Conservation (phyloP, 371 early-diverging fungal species). For the Lichtheimia ramosa region DNA sequence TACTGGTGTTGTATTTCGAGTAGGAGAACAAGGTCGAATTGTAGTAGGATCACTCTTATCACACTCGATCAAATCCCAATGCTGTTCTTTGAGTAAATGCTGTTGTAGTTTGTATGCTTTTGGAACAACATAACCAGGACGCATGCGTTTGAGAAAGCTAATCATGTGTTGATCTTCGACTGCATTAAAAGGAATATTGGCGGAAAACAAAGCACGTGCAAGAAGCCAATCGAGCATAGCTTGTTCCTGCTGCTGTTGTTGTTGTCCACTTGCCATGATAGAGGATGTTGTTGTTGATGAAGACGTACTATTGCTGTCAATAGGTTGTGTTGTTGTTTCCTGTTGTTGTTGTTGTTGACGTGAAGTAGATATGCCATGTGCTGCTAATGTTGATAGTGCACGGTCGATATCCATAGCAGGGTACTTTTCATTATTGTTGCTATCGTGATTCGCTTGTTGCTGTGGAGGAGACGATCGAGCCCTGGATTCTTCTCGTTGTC, state of each 20-base stretch:
- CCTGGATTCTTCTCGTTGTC: slow-evolving; percentile 15
- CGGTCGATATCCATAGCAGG: slow-evolving; percentile 9
- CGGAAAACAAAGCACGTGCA: slow-evolving; percentile 41
- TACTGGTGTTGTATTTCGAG: no score
- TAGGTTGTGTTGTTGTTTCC: slow-evolving; percentile 1
- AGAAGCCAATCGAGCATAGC: slow-evolving; percentile 28
- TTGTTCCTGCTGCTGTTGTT: background rate
- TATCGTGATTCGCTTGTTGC: background rate
- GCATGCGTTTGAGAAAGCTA: slow-evolving; percentile 31
- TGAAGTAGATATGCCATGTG: background rate
- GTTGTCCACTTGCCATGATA: background rate
- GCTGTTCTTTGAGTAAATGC: slow-evolving; percentile 37
- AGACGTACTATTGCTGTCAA: background rate
- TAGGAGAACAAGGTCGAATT: no score
- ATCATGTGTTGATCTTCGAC: slow-evolving; percentile 34
- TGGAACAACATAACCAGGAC: slow-evolving; percentile 33
- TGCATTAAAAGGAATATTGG: slow-evolving; percentile 27
- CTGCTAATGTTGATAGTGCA: slow-evolving; percentile 5
- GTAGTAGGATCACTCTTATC: background rate
- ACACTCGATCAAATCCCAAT: slow-evolving; percentile 35
- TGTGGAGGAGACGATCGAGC: background rate
- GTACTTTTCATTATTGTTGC: background rate
- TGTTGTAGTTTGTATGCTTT: slow-evolving; percentile 25
- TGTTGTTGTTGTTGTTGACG: slow-evolving; percentile 1
- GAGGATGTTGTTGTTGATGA: background rate